Conservation (phyloP, 2,329 filamentous ascomycete species). For the Calonectria henricotiae region DNA sequence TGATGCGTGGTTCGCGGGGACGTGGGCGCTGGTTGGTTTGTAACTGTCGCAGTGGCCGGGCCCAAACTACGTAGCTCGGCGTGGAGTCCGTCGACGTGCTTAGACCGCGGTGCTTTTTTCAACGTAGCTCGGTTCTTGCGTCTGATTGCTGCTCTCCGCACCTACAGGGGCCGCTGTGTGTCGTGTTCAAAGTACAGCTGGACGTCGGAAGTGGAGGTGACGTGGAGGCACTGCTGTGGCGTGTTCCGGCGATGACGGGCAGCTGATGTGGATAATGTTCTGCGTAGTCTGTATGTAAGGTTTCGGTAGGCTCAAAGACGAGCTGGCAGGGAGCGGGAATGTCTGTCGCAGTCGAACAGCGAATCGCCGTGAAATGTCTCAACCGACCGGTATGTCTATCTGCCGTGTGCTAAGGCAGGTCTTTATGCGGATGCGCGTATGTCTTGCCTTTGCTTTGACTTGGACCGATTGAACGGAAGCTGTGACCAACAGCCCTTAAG, state of each 20-base stretch:
- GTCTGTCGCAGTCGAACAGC: background rate
- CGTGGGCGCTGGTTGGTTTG: conserved; percentile 21
- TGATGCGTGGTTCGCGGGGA: conserved; percentile 25
- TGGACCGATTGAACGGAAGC: conserved; percentile 2
- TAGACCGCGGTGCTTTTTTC: conserved; percentile 14
- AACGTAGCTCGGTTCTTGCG: background rate
- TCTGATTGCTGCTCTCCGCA: conserved; percentile 5
- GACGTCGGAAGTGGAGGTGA: conserved; percentile 27
- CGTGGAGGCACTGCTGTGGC: conserved; percentile 30
- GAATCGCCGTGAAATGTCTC: conserved; percentile 23
- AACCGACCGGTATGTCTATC: background rate
- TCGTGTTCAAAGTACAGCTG: conserved; percentile 18
- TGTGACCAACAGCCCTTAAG: conserved; percentile 27
- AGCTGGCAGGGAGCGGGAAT: conserved; percentile 24
- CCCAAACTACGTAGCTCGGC: conserved; percentile 14
- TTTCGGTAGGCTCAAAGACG: conserved; percentile 24
- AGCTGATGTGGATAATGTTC: conserved; percentile 24
- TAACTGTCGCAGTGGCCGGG: conserved; percentile 9
- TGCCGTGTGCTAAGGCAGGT: conserved; percentile 17
- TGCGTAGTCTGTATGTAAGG: conserved; percentile 9
- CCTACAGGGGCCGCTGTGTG: background rate
- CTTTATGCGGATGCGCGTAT: conserved; percentile 18
- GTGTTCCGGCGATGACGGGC: conserved; percentile 26
- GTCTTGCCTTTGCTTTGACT: conserved; percentile 10
- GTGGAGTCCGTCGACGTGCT: conserved; percentile 1